Evolutionary conservation across 352 stramenopile genomes (phyloP).

Genomic region (Globisporangium acanthophoron): DNA sequence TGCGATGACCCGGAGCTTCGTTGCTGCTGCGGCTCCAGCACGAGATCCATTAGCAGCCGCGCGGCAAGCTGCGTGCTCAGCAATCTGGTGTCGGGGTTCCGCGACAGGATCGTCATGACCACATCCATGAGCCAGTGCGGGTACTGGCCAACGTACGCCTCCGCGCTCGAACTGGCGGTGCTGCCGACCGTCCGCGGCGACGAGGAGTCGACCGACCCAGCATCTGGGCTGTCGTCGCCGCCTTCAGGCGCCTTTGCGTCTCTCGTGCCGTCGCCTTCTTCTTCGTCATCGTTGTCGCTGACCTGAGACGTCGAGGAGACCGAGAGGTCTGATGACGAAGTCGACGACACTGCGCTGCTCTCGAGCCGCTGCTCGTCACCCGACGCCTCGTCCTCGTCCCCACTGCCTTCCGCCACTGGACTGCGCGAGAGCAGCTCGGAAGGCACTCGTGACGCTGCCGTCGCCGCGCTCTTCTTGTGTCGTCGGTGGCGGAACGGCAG

Average conservation of each 20-base stretch:
- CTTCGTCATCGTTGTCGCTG: slow-evolving; percentile 4
- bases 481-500: slow-evolving; percentile 43
- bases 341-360: slow-evolving; percentile 17
- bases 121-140: slow-evolving; percentile 50
- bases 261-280: background rate
- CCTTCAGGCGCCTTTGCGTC: background rate
- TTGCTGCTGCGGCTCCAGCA: slow-evolving; percentile 23
- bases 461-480: slow-evolving; percentile 9
- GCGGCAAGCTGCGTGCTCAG: slow-evolving; percentile 48
- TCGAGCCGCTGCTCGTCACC: slow-evolving; percentile 2
- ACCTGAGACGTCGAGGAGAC: slow-evolving; percentile 14
- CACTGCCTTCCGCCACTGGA: slow-evolving; percentile 12
- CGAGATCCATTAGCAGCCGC: slow-evolving; percentile 51
- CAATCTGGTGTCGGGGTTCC: slow-evolving; percentile 44
- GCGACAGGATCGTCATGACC: slow-evolving; percentile 36
- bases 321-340: slow-evolving; percentile 17
- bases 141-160: slow-evolving; percentile 20
- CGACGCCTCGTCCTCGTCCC: slow-evolving; percentile 9
- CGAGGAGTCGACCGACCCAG: background rate
- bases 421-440: background rate
- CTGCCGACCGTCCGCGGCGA: slow-evolving; percentile 1
- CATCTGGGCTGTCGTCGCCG: background rate
- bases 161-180: background rate
- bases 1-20: background rate
- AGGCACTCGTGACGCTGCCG: background rate